A percentile compares a stretch with the other conserved stretches of the same genome.
Evolutionary conservation across 2,329 filamentous ascomycete genomes (phyloP).

Genomic region (Apiospora rasikravindrae): DNA sequence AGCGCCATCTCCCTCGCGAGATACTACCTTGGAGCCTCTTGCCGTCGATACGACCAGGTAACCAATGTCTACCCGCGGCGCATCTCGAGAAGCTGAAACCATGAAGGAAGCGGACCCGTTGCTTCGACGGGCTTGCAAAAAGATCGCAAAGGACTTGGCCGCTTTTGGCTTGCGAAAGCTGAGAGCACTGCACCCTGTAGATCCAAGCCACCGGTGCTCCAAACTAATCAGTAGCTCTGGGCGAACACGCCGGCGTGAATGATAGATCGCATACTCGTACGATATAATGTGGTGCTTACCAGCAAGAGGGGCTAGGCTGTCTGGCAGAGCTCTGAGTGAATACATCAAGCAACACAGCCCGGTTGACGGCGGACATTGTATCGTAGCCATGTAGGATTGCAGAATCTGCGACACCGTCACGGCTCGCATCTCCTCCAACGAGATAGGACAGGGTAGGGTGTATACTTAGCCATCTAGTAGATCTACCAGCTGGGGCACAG

Average conservation of each 20-base stretch:
- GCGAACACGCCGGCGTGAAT: slow-evolving; percentile 1
- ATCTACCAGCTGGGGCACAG: neutral
- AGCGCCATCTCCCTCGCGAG: neutral
- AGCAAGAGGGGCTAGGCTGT: neutral
- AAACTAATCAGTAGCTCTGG: neutral
- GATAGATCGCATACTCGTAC: neutral
- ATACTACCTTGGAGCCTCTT: neutral
- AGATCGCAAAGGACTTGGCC: neutral
- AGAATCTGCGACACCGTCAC: neutral
- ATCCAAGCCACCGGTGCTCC: neutral
- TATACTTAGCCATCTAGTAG: neutral
- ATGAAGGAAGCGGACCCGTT: neutral
- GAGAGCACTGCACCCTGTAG: neutral
- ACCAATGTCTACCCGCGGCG: neutral
- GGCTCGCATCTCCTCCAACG: neutral
- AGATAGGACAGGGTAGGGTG: neutral
- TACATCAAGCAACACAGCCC: neutral
- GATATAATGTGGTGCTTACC: neutral
- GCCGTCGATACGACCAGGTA: neutral
- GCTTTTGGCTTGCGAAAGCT: neutral
- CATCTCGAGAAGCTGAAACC: neutral
- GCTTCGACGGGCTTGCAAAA: neutral
- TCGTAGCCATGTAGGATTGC: neutral
- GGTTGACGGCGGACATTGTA: neutral
- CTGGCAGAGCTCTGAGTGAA: neutral